These are phyloP conservation scores for Penicillium mononematosum DNA, from an alignment of 495 filamentous ascomycete genomes.

Conservation along the genomic window DNA sequence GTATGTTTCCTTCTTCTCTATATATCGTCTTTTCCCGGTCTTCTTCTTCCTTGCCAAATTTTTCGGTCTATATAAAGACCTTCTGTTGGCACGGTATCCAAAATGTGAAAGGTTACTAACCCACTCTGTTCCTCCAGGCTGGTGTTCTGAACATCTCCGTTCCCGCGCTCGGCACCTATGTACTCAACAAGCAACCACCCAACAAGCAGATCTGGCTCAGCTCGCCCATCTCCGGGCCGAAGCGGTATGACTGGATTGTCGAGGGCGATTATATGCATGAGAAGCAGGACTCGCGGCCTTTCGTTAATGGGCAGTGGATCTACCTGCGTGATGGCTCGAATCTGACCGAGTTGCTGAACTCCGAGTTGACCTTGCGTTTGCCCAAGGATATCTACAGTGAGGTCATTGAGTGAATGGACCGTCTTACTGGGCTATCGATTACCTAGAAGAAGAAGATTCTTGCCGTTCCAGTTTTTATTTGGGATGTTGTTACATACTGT, in stretches of 20 bases:
- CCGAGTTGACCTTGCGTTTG: constrained; percentile 57
- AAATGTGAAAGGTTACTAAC: neutral
- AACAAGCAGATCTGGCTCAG: constrained; percentile 98
- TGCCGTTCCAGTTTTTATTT: neutral
- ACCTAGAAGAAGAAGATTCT: neutral
- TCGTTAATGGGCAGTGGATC: constrained; percentile 65
- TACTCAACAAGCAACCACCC: constrained; percentile 96
- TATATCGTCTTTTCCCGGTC: neutral
- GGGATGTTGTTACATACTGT: constrained; percentile 1
- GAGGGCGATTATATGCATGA: constrained; percentile 66
- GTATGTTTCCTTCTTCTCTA: constrained; percentile 31
- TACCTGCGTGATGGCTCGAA: constrained; percentile 78
- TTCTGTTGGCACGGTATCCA: too few relatives aligned
- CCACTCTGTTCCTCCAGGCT: constrained; percentile 48
- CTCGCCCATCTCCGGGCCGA: constrained; percentile 87
- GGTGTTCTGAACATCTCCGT: constrained; percentile 79
- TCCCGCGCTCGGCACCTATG: constrained; percentile 68
- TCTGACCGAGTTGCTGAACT: constrained; percentile 64
- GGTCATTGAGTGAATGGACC: constrained; percentile 17
- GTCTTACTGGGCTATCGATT: constrained; percentile 2
- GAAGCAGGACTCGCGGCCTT: constrained; percentile 66
- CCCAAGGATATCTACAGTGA: constrained; percentile 45
- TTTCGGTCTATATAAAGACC: neutral
- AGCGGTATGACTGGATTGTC: constrained; percentile 84
- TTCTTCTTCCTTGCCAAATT: neutral